These are phyloP conservation scores for Candida yuanshanica DNA, from an alignment of 805 yeast genomes.

Conservation along the genomic window DNA sequence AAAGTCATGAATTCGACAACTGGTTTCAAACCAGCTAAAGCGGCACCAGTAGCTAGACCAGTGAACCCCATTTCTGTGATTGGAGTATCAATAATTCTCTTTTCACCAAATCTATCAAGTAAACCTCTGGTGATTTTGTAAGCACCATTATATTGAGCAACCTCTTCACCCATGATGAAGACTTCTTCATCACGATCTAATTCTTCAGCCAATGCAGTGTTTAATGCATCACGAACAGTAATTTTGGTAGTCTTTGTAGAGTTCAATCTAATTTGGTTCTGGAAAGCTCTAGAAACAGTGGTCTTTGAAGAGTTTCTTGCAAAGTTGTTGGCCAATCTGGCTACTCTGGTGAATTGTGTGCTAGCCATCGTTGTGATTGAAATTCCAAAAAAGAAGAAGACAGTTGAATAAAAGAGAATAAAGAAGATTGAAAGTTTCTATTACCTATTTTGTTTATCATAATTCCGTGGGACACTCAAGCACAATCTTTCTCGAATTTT, in stretches of 20 bases:
- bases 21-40: slow-evolving; percentile 81
- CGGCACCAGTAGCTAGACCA: slow-evolving; percentile 85
- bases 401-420: background rate
- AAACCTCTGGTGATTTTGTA: slow-evolving; percentile 95
- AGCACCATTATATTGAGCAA: slow-evolving; percentile 99
- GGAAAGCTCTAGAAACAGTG: background rate
- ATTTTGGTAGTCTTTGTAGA: slow-evolving; percentile 35
- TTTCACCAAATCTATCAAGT: slow-evolving; percentile 75
- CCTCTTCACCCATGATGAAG: slow-evolving; percentile 97
- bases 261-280: slow-evolving; percentile 17
- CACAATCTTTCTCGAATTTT: no score
- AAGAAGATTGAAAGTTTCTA: background rate
- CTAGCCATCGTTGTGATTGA: background rate
- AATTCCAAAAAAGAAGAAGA: background rate
- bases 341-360: slow-evolving; percentile 1
- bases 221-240: slow-evolving; percentile 96
- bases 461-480: background rate
- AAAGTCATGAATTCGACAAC: slow-evolving; percentile 98
- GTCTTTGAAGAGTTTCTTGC: slow-evolving; percentile 4
- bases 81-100: slow-evolving; percentile 80
- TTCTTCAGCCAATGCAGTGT: slow-evolving; percentile 94
- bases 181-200: slow-evolving; percentile 93
- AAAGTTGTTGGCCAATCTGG: slow-evolving; percentile 4
- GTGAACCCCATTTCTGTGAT: slow-evolving; percentile 99
- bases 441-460: background rate